Conservation (phyloP, 2,329 filamentous ascomycete genomes). For the Talaromyces sp. region DNA sequence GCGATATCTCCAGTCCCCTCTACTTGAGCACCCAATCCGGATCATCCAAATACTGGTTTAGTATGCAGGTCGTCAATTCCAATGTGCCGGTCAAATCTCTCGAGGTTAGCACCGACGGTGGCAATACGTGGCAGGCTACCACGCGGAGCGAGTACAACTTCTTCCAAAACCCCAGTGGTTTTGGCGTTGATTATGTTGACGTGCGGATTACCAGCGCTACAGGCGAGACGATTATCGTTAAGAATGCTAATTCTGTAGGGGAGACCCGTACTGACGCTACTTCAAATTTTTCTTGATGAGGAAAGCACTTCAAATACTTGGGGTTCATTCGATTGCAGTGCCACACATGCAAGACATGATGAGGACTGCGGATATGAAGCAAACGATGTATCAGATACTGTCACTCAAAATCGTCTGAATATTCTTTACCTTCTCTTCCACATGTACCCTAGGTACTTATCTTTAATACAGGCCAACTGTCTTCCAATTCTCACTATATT, state of each 20-base stretch:
- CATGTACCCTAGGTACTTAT: neutral
- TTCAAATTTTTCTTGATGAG: neutral
- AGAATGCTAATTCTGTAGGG: constrained; percentile 39
- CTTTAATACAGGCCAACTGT: neutral
- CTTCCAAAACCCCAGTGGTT: constrained; percentile 59
- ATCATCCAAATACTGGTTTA: constrained; percentile 53
- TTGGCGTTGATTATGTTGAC: constrained; percentile 53
- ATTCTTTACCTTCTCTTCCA: neutral
- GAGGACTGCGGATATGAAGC: neutral
- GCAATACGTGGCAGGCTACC: constrained; percentile 57
- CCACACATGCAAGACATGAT: neutral
- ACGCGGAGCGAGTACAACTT: constrained; percentile 57
- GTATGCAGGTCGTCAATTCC: constrained; percentile 63
- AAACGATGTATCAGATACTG: no score
- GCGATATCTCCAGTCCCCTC: constrained; percentile 51
- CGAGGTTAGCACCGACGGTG: constrained; percentile 60
- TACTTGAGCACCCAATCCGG: constrained; percentile 52
- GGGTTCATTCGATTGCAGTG: neutral
- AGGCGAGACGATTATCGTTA: constrained; percentile 52
- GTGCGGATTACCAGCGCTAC: constrained; percentile 54
- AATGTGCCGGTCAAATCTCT: constrained; percentile 55
- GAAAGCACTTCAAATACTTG: neutral
- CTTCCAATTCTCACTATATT: neutral
- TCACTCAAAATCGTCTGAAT: no score
- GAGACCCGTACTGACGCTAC: neutral